These are phyloP conservation scores for Astragalus membranaceus DNA, from an alignment of 306 rosid genomes.

Conservation along the genomic window DNA sequence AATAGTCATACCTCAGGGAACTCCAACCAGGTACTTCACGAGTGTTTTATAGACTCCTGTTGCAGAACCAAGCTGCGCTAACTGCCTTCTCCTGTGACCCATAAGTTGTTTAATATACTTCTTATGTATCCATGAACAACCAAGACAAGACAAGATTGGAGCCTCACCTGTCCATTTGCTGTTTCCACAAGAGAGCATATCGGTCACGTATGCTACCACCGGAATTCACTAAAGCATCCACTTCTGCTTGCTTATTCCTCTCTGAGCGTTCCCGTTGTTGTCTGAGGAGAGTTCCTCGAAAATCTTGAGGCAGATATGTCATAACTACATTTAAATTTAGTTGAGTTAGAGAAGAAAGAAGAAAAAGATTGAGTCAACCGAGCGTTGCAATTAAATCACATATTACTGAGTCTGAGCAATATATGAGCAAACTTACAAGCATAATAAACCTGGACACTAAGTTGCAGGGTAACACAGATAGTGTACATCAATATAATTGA, in stretches of 20 bases:
- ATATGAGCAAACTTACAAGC: neutral
- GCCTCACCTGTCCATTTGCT: conserved; percentile 91
- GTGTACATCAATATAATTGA: neutral
- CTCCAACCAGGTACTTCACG: conserved; percentile 94
- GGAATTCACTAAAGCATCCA: conserved; percentile 73
- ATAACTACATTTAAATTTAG: conserved; percentile 52
- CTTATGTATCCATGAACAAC: conserved; percentile 16
- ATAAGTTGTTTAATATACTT: conserved; percentile 15
- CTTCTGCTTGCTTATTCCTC: conserved; percentile 91
- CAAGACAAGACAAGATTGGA: conserved; percentile 1
- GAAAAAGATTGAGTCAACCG: neutral
- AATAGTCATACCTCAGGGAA: conserved; percentile 73
- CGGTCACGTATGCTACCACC: conserved; percentile 76
- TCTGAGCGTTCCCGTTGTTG: conserved; percentile 95
- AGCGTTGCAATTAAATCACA: neutral
- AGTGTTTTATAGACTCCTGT: conserved; percentile 98
- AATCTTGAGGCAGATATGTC: conserved; percentile 99
- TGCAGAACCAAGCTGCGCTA: conserved; percentile 96
- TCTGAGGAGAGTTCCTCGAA: conserved; percentile 84
- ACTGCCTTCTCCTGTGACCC: conserved; percentile 68
- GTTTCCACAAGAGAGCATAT: conserved; percentile 82
- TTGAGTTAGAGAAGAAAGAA: neutral
- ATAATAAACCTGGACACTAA: neutral
- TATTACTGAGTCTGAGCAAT: neutral
- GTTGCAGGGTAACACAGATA: neutral